phyloP scores from a whole-genome alignment of 179 eudicot species.

The Actinidia arguta region DNA sequence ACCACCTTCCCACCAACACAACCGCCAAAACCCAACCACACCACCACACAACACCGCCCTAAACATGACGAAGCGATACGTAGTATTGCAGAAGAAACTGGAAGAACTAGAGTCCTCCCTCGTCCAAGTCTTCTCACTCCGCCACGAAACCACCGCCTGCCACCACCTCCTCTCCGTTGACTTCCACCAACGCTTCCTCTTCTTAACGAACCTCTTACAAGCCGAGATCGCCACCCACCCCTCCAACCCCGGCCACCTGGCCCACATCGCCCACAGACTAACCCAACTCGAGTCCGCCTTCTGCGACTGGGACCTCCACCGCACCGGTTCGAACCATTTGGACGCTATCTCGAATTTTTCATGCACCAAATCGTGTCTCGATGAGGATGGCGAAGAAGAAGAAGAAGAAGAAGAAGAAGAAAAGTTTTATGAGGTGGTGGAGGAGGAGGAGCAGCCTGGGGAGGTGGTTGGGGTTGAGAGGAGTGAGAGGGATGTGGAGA shows the following conservation, averaged over 20 bases:
- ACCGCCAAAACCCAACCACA: neutral
- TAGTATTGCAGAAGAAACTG: slow-evolving; percentile 38
- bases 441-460: neutral
- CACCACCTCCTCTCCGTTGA: slow-evolving; percentile 14
- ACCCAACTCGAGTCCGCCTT: slow-evolving; percentile 24
- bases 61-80: slow-evolving; percentile 33
- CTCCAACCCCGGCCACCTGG: slow-evolving; percentile 31
- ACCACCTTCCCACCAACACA: neutral
- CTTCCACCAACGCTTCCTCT: slow-evolving; percentile 23
- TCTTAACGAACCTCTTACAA: slow-evolving; percentile 25
- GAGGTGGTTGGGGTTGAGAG: neutral
- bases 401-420: neutral
- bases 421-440: slow-evolving; percentile 3
- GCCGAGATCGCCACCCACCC: slow-evolving; percentile 39
- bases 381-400: slow-evolving; percentile 36
- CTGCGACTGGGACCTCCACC: neutral
- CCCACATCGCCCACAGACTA: slow-evolving; percentile 26
- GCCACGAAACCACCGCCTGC: slow-evolving; percentile 1
- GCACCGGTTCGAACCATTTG: neutral
- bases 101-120: slow-evolving; percentile 38
- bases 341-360: slow-evolving; percentile 34
- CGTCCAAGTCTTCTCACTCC: neutral
- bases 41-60: neutral
- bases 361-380: slow-evolving; percentile 36
- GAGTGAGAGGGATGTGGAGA: neutral